Evolutionary conservation across 2,329 filamentous ascomycete species (phyloP).

Genomic region (Amauroascus verrucosus): DNA sequence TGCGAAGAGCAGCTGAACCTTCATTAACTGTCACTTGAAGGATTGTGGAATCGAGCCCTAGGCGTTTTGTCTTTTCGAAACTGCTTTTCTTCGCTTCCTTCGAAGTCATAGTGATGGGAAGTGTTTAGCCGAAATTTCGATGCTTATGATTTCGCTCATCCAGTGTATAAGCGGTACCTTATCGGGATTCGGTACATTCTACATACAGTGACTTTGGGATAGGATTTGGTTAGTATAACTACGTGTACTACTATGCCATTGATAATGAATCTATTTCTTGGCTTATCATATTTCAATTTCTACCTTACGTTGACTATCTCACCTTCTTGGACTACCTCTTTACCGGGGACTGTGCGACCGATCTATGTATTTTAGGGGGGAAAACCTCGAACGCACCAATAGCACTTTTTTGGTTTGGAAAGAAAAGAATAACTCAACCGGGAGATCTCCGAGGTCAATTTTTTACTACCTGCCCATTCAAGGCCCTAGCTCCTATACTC

Average conservation of each 20-base stretch:
- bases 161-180: neutral
- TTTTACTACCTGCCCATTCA: too few species aligned
- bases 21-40: conserved; percentile 24
- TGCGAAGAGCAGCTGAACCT: conserved; percentile 61
- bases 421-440: neutral
- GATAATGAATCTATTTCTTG: conserved; percentile 2
- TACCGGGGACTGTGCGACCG: too few species aligned
- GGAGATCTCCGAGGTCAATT: too few species aligned
- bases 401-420: neutral
- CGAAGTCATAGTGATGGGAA: conserved; percentile 12
- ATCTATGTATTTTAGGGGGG: too few species aligned
- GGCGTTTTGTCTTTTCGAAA: conserved; percentile 15
- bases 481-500: too few species aligned
- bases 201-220: neutral
- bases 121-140: conserved; percentile 10
- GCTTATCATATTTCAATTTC: too few species aligned
- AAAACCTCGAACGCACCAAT: neutral
- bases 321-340: too few species aligned
- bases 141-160: neutral
- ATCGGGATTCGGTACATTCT: conserved; percentile 2
- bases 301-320: too few species aligned
- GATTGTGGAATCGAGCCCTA: neutral
- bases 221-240: neutral
- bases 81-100: conserved; percentile 7
- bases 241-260: conserved; percentile 1